phyloP scores from a whole-genome alignment of 495 filamentous ascomycete species.

The Neurospora sp. region DNA sequence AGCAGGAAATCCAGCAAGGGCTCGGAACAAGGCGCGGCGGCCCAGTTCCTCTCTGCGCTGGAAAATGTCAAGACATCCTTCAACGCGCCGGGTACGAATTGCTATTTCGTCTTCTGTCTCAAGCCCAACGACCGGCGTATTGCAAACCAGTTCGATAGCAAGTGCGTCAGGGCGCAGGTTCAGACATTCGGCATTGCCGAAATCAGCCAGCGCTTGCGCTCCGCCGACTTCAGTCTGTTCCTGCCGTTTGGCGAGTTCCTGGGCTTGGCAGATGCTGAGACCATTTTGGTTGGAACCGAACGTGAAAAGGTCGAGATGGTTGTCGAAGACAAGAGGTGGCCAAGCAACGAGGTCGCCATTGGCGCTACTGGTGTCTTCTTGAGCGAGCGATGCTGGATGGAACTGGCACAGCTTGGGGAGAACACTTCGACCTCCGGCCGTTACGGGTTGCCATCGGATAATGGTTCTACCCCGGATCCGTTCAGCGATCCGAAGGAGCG shows the following conservation, averaged over 20 bases:
- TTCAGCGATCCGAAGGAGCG: constrained; percentile 65
- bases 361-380: constrained; percentile 92
- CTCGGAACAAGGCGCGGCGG: constrained; percentile 73
- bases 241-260: constrained; percentile 93
- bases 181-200: constrained; percentile 95
- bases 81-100: constrained; percentile 69
- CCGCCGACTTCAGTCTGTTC: constrained; percentile 93
- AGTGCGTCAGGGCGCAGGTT: constrained; percentile 88
- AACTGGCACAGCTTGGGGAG: constrained; percentile 70
- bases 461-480: constrained; percentile 25
- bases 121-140: constrained; percentile 97
- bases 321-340: constrained; percentile 83
- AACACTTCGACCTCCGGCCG: constrained; percentile 41
- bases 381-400: constrained; percentile 89
- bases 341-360: constrained; percentile 78
- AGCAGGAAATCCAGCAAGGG: constrained; percentile 12
- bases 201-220: constrained; percentile 83
- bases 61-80: constrained; percentile 82
- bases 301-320: constrained; percentile 84
- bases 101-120: constrained; percentile 93
- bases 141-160: constrained; percentile 97
- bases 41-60: constrained; percentile 81
- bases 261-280: constrained; percentile 73
- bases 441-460: constrained; percentile 36
- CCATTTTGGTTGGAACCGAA: constrained; percentile 80